Base-by-base conservation (phyloP, 352 stramenopile species). In the Elongisporangium senticosum region DNA sequence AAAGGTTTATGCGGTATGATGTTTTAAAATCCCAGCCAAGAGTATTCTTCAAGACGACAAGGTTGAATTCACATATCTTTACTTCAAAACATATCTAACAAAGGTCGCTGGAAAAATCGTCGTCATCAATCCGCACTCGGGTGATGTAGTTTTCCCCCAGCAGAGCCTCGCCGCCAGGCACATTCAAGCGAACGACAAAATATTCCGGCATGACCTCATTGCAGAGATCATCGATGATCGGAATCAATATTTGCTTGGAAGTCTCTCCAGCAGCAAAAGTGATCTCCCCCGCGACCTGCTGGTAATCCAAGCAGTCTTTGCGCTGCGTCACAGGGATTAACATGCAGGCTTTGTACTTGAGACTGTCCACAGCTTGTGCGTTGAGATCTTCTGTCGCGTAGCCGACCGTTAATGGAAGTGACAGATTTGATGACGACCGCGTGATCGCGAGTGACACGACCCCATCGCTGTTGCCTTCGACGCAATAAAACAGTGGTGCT, bases 141-240 rank as follows among this genome's bases (percentile, higher is more conserved):
- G 90, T 73, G n/a, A 93, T 54, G 61, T 93, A 98, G 58, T 91
- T 71, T 64, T 98, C 87, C 20, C 96, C 95, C 15, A 93, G 65
- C 21, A 98, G 64, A 5, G 81, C 69, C 19, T 94, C 88, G 3
- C 89, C 93, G 0, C 96, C 96, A 17, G 94, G 87, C 19, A 98
- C 81, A 53, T 96, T 87, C 20, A 99, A 72, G 0, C 88, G 94
- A 21, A 99, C 74, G 47, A 97, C 72, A 49, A 98, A 91, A 62
- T 95, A 96, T 67, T 98, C 84, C 13, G 89, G 68, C 64, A 86
- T 81, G 22, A 63, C 71, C 63, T 98, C 94, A 47, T 82, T 78
- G 69, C 95, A 98, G 22, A 76, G 74, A 70, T 99, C 95, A 61
- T 99, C 93, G 53, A 98, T 90, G 39, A 98, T 89, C n/a, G 80